Base-by-base conservation (phyloP, 306 rosid species). In the Morella rubra region DNA sequence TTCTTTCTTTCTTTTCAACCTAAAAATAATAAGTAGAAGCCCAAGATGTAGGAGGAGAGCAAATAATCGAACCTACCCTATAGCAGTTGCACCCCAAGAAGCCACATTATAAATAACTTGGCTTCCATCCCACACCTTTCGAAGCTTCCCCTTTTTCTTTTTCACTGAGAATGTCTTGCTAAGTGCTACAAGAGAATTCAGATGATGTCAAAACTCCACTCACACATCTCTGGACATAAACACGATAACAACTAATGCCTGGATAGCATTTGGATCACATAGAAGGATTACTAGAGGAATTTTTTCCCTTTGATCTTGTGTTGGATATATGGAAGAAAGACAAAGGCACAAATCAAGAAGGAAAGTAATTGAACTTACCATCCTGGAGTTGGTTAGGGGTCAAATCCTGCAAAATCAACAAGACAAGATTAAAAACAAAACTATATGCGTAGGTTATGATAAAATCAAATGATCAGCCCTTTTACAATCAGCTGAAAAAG, bases 111-210 rank as follows among this genome's bases (percentile, higher is more conserved):
- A 95, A 62, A 95, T 82, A 82, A 92, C 97, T 87, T 89, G 89
- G 89, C 97, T 95, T 83, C 98, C 98, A 84, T 89, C 98, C 97
- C 97, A 95, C 9, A 96, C 97, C 86, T 89, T 95, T 55, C 84
- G 92, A 85, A 95, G 97, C 87, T 95, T 92, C 51, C 97, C 98
- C 78, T 90, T 95, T 77, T 86, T 92, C 85, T 89, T 95, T 83
- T 89, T 89, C 80, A 87, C 91, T 2, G 97, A 89, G 81, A 95
- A 95, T 50, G 98, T 95, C 89, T 92, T 95, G 93, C 96, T 84
- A 70, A 95, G 97, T 18, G 98, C 98, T 95, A 64, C 76, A 77
- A 56, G 44, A 77, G 56, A 75, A 79, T 49, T 75, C 1, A 65
- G 79, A 65, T 68, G 51, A 78, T 54, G 73, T 88, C 69, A 90